Percentiles rank a stretch among this genome's conserved stretches.
Conservation (phyloP, 78 protist species). For the Dictyostelium capitatum region DNA sequence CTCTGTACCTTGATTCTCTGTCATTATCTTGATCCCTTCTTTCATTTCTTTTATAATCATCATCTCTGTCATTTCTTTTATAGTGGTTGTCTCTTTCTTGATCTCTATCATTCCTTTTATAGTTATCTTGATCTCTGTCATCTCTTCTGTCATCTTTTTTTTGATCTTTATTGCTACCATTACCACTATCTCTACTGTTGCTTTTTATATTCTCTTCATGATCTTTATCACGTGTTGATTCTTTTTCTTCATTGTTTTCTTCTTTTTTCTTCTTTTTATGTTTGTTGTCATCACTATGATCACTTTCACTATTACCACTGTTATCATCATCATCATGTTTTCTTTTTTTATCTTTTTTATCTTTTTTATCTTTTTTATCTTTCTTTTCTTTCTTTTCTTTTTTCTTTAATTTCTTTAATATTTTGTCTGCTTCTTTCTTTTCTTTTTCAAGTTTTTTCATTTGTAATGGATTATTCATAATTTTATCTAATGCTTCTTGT, state of each 20-base stretch:
- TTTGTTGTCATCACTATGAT: neutral
- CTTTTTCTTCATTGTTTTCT: neutral
- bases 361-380: slow-evolving; percentile 47
- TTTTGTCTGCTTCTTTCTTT: slow-evolving; percentile 50
- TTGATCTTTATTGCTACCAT: slow-evolving; percentile 1
- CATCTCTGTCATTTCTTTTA: neutral
- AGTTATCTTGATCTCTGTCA: neutral
- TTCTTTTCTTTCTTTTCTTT: slow-evolving; percentile 77
- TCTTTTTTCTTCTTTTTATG: neutral
- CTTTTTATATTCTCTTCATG: neutral
- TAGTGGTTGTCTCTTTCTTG: neutral
- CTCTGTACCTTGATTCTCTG: neutral
- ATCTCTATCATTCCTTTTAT: neutral
- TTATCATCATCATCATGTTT: slow-evolving; percentile 25
- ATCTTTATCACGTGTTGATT: neutral
- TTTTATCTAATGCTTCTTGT: slow-evolving; percentile 35
- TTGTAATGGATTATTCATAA: slow-evolving; percentile 48
- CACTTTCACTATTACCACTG: slow-evolving; percentile 21
- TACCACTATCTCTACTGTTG: neutral
- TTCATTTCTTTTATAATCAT: neutral
- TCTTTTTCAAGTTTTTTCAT: slow-evolving; percentile 57
- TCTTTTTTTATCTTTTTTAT: slow-evolving; percentile 41
- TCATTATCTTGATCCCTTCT: slow-evolving; percentile 3
- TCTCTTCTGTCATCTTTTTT: neutral
- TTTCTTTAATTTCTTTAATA: slow-evolving; percentile 69